A percentile compares a stretch with the other conserved stretches of the same genome.
phyloP scores from a whole-genome alignment of 768 basidiomycete genomes.

The Rhodotorula graminis region DNA sequence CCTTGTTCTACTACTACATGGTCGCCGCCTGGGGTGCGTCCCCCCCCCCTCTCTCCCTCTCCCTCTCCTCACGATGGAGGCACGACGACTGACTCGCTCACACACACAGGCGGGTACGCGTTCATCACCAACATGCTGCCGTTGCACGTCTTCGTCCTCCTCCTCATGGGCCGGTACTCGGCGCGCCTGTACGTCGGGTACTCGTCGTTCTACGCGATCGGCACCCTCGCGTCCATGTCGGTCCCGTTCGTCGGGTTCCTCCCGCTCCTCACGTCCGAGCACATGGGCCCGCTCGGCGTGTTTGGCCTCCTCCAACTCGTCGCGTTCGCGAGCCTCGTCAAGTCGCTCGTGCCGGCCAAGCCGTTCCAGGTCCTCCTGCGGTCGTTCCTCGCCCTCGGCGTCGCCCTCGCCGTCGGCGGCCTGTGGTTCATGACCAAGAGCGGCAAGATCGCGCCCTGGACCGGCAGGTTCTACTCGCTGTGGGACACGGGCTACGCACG shows the following conservation, averaged over 20 bases:
- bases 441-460: conserved; percentile 97
- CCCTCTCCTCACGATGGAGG: too few species aligned
- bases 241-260: conserved; percentile 99
- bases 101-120: conserved; percentile 74
- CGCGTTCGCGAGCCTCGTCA: conserved; percentile 82
- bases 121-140: conserved; percentile 99
- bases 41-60: neutral
- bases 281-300: conserved; percentile 96
- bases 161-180: conserved; percentile 93
- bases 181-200: conserved; percentile 89
- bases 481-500: conserved; percentile 97
- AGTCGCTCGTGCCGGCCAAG: conserved; percentile 80
- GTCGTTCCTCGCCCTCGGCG: conserved; percentile 61
- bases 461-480: conserved; percentile 97
- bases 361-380: conserved; percentile 83
- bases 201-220: conserved; percentile 96
- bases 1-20: conserved; percentile 99
- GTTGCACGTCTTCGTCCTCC: conserved; percentile 84
- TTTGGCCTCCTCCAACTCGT: conserved; percentile 95
- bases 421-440: conserved; percentile 80
- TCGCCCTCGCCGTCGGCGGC: conserved; percentile 64
- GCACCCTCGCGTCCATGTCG: conserved; percentile 96
- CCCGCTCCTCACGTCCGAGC: conserved; percentile 93
- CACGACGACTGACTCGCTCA: too few species aligned
- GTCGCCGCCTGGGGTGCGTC: conserved; percentile 96